phyloP scores from a whole-genome alignment of 129 eudicot genomes.

The Flaveria ramosissima region DNA sequence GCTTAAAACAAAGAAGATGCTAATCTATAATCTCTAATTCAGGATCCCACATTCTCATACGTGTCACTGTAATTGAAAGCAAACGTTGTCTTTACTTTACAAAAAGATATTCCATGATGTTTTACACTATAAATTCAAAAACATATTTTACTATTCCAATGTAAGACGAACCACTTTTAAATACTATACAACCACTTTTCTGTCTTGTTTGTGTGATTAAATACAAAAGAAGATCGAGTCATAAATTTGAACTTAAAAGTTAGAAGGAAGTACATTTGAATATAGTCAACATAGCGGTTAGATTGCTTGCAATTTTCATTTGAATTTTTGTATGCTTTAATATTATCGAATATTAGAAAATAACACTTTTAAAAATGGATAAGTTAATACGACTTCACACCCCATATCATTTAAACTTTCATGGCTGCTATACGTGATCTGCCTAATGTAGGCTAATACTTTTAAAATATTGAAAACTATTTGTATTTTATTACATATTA shows the following conservation, averaged over 20 bases:
- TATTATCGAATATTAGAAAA: not conserved
- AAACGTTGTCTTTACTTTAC: conserved; percentile 4
- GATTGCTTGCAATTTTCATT: conserved; percentile 10
- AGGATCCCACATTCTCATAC: not conserved
- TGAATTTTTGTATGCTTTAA: conserved; percentile 19
- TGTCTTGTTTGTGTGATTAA: conserved; percentile 23
- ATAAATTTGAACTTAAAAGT: conserved; percentile 12
- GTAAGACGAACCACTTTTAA: not conserved
- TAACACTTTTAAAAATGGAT: conserved; percentile 17
- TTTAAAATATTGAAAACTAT: not conserved
- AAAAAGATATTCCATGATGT: not conserved
- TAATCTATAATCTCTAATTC: not conserved
- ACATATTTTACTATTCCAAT: not conserved
- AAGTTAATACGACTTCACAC: conserved; percentile 3
- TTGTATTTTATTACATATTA: not conserved
- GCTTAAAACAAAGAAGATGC: not conserved
- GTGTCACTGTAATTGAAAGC: not conserved
- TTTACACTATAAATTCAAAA: not conserved
- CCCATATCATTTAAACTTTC: conserved; percentile 24
- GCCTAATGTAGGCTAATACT: not conserved
- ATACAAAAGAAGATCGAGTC: not conserved
- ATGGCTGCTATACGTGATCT: conserved; percentile 19
- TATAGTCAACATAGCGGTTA: conserved; percentile 36
- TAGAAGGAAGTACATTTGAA: conserved; percentile 17
- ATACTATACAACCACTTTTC: conserved; percentile 17